Conservation (phyloP, 768 basidiomycete genomes). For the Amanita brunnescens region DNA sequence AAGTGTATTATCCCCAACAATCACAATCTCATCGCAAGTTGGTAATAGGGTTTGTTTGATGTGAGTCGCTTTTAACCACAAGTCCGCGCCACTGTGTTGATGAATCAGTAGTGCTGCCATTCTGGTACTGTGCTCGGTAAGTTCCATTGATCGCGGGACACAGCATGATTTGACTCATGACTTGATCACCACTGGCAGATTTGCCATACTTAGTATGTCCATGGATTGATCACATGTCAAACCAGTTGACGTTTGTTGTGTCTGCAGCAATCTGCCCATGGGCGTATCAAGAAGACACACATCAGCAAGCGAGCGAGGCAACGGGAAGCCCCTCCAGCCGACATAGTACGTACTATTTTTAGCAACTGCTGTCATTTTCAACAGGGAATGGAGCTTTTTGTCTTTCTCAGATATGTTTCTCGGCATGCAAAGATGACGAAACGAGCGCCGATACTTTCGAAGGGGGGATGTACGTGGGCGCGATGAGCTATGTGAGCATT, state of each 20-base stretch:
- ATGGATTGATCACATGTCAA: not conserved
- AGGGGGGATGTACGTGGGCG: conserved; percentile 59
- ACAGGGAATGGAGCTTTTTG: not conserved
- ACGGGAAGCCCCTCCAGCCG: conserved; percentile 56
- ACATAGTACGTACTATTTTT: conserved; percentile 47
- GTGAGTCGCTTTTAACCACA: conserved; percentile 20
- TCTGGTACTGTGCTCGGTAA: conserved; percentile 45
- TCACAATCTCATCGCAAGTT: not conserved
- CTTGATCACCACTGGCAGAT: conserved; percentile 22
- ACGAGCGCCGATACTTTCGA: conserved; percentile 66
- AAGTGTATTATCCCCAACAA: conserved; percentile 11
- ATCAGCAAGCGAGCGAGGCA: conserved; percentile 23
- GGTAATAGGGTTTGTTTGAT: conserved; percentile 42
- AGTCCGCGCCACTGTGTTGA: not conserved
- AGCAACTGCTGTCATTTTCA: not conserved
- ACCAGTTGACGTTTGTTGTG: not conserved
- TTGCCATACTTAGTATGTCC: conserved; percentile 40
- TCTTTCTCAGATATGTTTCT: conserved; percentile 51
- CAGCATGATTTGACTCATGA: conserved; percentile 7
- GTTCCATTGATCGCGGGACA: not conserved
- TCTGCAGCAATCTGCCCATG: conserved; percentile 49
- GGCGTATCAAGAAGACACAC: conserved; percentile 39
- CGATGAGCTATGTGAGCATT: conserved; percentile 68
- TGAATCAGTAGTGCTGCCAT: conserved; percentile 36
- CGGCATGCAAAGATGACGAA: conserved; percentile 63